phyloP scores from a whole-genome alignment of 345 rosid genomes.

The Citrus sp. region DNA sequence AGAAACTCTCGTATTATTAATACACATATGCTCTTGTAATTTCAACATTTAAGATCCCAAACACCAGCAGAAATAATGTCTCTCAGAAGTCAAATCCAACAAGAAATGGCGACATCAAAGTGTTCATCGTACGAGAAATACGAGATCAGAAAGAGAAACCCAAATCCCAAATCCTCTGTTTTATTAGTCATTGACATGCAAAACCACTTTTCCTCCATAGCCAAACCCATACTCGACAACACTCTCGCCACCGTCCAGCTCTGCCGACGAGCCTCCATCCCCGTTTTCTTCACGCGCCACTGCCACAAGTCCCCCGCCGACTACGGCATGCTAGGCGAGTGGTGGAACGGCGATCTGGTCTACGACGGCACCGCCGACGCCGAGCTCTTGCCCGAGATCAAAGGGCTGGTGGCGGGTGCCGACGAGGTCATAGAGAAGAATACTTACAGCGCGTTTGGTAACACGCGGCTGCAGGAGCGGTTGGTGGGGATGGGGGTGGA shows the following conservation, averaged over 20 bases:
- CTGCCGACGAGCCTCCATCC: conserved; percentile 65
- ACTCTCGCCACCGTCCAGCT: conserved; percentile 48
- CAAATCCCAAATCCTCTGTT: conserved; percentile 44
- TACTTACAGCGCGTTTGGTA: conserved; percentile 65
- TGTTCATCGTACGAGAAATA: conserved; percentile 37
- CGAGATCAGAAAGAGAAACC: conserved; percentile 49
- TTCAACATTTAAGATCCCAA: not conserved
- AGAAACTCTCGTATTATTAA: no score
- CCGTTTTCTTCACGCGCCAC: conserved; percentile 84
- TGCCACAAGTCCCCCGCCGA: conserved; percentile 51
- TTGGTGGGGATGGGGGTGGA: conserved; percentile 53
- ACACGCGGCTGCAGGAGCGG: conserved; percentile 52
- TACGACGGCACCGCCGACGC: conserved; percentile 58
- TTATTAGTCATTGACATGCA: conserved; percentile 74
- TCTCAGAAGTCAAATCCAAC: not conserved
- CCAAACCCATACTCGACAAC: conserved; percentile 50
- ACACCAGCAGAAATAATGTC: not conserved
- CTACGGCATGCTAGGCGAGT: conserved; percentile 58
- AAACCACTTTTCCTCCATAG: conserved; percentile 56
- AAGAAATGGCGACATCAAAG: not conserved
- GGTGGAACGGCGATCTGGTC: conserved; percentile 62
- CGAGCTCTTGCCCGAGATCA: conserved; percentile 49
- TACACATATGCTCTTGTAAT: no score
- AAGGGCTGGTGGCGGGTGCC: conserved; percentile 8
- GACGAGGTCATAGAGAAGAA: conserved; percentile 59